Evolutionary conservation across 2,329 filamentous ascomycete species (phyloP).

Genomic region (Alternaria incomplexa): DNA sequence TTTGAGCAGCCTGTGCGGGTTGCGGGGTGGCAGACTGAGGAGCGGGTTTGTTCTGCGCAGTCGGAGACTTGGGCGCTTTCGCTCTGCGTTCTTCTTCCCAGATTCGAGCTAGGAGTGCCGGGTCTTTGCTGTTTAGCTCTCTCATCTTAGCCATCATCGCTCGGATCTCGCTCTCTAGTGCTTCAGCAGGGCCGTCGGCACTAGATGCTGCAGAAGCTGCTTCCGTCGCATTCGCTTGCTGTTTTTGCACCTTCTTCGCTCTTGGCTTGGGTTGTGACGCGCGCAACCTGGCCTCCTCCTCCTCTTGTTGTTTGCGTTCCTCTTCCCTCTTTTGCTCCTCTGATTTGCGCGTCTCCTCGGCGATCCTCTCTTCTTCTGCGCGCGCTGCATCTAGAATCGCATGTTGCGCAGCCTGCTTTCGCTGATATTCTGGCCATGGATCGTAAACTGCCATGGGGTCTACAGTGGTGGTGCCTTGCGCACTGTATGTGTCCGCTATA

Average conservation of each 20-base stretch:
- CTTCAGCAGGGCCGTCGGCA: constrained; percentile 24
- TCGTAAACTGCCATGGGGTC: constrained; percentile 63
- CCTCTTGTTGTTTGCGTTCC: constrained; percentile 29
- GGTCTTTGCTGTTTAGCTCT: constrained; percentile 62
- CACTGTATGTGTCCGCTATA: constrained; percentile 27
- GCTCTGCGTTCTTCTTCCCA: constrained; percentile 61
- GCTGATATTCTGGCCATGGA: constrained; percentile 57
- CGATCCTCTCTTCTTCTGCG: constrained; percentile 43
- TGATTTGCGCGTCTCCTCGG: constrained; percentile 33
- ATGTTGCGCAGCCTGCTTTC: constrained; percentile 48
- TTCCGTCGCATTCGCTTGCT: constrained; percentile 24
- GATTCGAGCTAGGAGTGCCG: constrained; percentile 60
- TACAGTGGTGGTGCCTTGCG: constrained; percentile 52
- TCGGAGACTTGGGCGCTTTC: constrained; percentile 40
- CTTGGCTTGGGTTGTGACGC: constrained; percentile 29
- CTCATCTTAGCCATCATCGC: constrained; percentile 65
- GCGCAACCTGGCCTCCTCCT: constrained; percentile 22
- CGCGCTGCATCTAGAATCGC: constrained; percentile 41
- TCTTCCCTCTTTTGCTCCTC: constrained; percentile 35
- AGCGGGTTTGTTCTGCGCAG: constrained; percentile 26
- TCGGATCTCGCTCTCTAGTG: constrained; percentile 59
- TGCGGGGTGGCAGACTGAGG: constrained; percentile 20
- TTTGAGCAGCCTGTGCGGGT: constrained; percentile 14
- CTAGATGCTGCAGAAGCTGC: background rate
- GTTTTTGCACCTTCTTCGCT: constrained; percentile 31